Conservation (phyloP, 2,329 filamentous ascomycete genomes). For the Pseudogymnoascus sp. region DNA sequence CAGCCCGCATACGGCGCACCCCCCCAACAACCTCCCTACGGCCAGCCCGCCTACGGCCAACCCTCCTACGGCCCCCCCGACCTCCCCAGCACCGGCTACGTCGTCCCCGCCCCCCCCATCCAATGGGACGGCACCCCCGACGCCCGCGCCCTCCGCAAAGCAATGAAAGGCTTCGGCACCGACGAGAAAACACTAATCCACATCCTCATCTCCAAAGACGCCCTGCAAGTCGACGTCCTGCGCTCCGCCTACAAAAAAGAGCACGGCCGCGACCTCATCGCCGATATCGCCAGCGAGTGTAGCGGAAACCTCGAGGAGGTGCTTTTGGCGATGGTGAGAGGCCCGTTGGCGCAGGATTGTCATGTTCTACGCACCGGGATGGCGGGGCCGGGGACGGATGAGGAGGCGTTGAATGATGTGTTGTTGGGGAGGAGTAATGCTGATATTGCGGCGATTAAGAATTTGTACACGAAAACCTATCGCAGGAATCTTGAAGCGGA, state of each 20-base stretch:
- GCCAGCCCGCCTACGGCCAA: constrained; percentile 31
- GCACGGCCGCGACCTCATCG: constrained; percentile 59
- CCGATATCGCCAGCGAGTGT: constrained; percentile 71
- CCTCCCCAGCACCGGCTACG: constrained; percentile 65
- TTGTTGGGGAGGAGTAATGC: constrained; percentile 77
- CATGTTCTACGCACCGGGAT: constrained; percentile 62
- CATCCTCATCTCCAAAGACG: constrained; percentile 63
- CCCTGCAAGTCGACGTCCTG: constrained; percentile 64
- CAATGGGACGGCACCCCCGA: constrained; percentile 59
- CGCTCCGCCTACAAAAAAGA: constrained; percentile 56
- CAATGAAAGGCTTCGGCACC: constrained; percentile 92
- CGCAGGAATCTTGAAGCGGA: constrained; percentile 58
- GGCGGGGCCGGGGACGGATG: constrained; percentile 76
- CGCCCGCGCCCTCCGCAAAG: constrained; percentile 62
- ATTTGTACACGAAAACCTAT: constrained; percentile 62
- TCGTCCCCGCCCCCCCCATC: constrained; percentile 47
- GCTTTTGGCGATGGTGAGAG: constrained; percentile 65
- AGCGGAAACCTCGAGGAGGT: constrained; percentile 65
- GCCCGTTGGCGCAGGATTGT: constrained; percentile 71
- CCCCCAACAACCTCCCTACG: constrained; percentile 25
- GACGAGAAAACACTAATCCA: constrained; percentile 71
- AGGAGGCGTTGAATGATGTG: constrained; percentile 76
- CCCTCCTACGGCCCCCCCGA: constrained; percentile 41
- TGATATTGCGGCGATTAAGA: constrained; percentile 79
- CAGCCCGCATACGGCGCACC: constrained; percentile 18